phyloP scores from a whole-genome alignment of 2,329 filamentous ascomycete genomes.

The Blastomyces gilchristii region DNA sequence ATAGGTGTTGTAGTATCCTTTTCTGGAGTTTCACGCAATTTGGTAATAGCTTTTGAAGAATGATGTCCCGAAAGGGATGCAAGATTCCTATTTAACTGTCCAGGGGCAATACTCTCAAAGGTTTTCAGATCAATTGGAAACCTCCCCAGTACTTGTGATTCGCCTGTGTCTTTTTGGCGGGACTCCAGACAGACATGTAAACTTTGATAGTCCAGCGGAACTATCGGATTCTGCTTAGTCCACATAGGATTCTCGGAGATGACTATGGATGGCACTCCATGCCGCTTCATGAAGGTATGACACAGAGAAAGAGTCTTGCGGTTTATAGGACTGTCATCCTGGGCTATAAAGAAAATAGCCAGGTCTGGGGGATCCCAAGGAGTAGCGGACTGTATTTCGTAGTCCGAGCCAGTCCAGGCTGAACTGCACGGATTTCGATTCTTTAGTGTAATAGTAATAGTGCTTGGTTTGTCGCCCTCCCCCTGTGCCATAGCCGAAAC shows the following conservation, averaged over 20 bases:
- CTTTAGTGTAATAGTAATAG: conserved; percentile 32
- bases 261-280: conserved; percentile 35
- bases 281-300: conserved; percentile 34
- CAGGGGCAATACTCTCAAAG: conserved; percentile 38
- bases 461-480: conserved; percentile 20
- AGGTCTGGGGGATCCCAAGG: conserved; percentile 39
- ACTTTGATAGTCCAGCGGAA: conserved; percentile 32
- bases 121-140: conserved; percentile 40
- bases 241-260: conserved; percentile 37
- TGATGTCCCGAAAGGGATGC: conserved; percentile 31
- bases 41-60: not conserved
- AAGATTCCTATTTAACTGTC: conserved; percentile 39
- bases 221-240: conserved; percentile 23
- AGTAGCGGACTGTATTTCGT: conserved; percentile 29
- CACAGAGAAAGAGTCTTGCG: conserved; percentile 26
- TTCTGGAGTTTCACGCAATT: not conserved
- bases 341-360: conserved; percentile 37
- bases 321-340: conserved; percentile 22
- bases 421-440: conserved; percentile 31
- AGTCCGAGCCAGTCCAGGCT: conserved; percentile 28
- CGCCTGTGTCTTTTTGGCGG: conserved; percentile 26
- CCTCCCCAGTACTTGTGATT: conserved; percentile 26
- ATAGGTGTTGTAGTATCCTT: not conserved
- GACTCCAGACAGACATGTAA: conserved; percentile 37
- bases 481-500: conserved; percentile 24